Evolutionary conservation across 306 rosid species (phyloP).

Genomic region (Quercus variabilis): DNA sequence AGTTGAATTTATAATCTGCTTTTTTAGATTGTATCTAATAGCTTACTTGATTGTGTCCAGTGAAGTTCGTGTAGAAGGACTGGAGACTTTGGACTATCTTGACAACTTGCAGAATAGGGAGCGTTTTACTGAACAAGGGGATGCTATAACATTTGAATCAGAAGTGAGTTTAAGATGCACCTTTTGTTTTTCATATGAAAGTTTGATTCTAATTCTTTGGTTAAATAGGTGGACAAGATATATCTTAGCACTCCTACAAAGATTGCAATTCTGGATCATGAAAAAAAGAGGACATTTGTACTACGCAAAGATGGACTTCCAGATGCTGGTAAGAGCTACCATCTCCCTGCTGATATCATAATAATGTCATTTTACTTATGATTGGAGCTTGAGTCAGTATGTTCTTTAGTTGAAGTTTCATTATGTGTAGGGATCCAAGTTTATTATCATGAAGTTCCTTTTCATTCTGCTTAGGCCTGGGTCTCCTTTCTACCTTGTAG

Average conservation of each 20-base stretch:
- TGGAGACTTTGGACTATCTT: slow-evolving; percentile 93
- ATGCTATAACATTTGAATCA: slow-evolving; percentile 93
- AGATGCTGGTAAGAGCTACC: slow-evolving; percentile 81
- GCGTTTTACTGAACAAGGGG: slow-evolving; percentile 94
- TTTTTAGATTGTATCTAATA: slow-evolving; percentile 18
- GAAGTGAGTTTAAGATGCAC: slow-evolving; percentile 51
- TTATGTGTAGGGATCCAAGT: neutral
- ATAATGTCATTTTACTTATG: neutral
- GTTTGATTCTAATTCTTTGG: neutral
- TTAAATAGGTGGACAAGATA: slow-evolving; percentile 80
- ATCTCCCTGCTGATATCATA: slow-evolving; percentile 17
- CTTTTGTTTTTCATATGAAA: slow-evolving; percentile 6
- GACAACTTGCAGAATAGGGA: slow-evolving; percentile 82
- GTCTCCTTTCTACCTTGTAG: neutral
- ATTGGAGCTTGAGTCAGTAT: neutral
- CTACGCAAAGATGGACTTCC: slow-evolving; percentile 97
- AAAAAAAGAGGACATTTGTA: slow-evolving; percentile 91
- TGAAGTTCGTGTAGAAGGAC: slow-evolving; percentile 97
- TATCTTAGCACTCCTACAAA: slow-evolving; percentile 93
- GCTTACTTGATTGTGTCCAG: slow-evolving; percentile 50
- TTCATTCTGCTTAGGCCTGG: neutral
- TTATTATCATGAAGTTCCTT: neutral
- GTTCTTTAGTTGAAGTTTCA: slow-evolving; percentile 3
- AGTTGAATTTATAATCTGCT: neutral
- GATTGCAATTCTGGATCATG: slow-evolving; percentile 97